Evolutionary conservation across 1,284 basidiomycete species (phyloP), one percentile per base, ranked within the genome.

Genomic region (Cerrena zonata): DNA sequence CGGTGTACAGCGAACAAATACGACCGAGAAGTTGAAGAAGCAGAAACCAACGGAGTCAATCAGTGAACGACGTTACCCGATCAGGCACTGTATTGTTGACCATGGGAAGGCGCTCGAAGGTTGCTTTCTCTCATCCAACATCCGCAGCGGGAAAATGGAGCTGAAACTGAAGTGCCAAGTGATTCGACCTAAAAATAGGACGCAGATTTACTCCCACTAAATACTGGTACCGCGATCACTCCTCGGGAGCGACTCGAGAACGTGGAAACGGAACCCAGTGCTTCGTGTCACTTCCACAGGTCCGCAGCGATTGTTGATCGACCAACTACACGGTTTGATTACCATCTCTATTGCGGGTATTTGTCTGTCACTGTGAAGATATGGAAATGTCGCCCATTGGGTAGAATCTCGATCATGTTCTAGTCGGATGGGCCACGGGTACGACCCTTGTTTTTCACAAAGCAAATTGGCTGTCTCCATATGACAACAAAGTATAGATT

Each of bases 81-180:
- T 41, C 39, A 15, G 30, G 30, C 30, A 15, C 30, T 34, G 30
- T 34, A 34, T 34, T 34, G 30, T 15, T 15, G 7, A 7, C 30
- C 7, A 7, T 34, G 30, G 15, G 7, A 7, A 34, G 15, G 30
- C 30, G 30, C 30, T 34, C 15, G 30, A 7, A 34, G 10, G n/a
- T 41, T 41, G 5, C 21, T 41, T 41, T 22, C 43, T 45, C 43
- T 15, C 43, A 45, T 22, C 15, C 43, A 5, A 7, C 43, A n/a
- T 45, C 13, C 43, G 43, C 43, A 45, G 43, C 43, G 23, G 43
- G 43, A 45, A 45, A 23, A 23, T 26, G 25, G 15, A 4, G 5
- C 18, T 15, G 21, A 45, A 23, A 23, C 11, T 7, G 23, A 45
- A n/a, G 10, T 7, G 43, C 43, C 43, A 45, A 45, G 43, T 41